Conservation (phyloP, 768 basidiomycete genomes). For the Amanita fuliginea region DNA sequence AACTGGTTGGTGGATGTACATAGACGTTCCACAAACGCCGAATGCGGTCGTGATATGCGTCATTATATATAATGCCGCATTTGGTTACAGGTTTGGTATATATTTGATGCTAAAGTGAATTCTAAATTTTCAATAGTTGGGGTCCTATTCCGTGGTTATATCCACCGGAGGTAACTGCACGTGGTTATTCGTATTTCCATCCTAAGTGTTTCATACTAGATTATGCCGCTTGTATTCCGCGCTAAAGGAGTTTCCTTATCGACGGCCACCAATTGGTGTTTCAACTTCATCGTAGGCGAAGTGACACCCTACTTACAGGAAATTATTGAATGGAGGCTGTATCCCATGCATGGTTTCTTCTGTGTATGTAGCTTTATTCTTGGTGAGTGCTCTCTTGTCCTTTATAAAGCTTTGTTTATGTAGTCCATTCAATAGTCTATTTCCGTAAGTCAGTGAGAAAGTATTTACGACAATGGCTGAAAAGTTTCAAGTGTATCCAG, state of each 20-base stretch:
- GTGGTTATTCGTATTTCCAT: neutral
- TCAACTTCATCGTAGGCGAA: slow-evolving; percentile 86
- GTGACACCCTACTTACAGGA: slow-evolving; percentile 83
- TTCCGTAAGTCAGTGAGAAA: slow-evolving; percentile 42
- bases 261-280: slow-evolving; percentile 83
- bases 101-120: neutral
- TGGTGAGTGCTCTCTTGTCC: slow-evolving; percentile 25
- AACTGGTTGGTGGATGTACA: slow-evolving; percentile 90
- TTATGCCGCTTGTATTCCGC: slow-evolving; percentile 81
- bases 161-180: slow-evolving; percentile 59
- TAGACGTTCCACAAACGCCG: slow-evolving; percentile 79
- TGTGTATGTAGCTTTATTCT: slow-evolving; percentile 80
- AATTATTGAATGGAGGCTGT: slow-evolving; percentile 79
- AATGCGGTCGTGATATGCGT: slow-evolving; percentile 83
- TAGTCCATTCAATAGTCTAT: slow-evolving; percentile 38
- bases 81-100: slow-evolving; percentile 62
- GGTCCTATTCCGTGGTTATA: slow-evolving; percentile 85
- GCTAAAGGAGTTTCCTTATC: slow-evolving; percentile 95
- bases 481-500: slow-evolving; percentile 56
- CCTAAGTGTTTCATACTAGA: slow-evolving; percentile 28
- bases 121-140: slow-evolving; percentile 37
- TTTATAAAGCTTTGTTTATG: slow-evolving; percentile 3
- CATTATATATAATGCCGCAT: slow-evolving; percentile 87
- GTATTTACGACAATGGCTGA: neutral
- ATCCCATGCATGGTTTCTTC: slow-evolving; percentile 94